Conservation (phyloP, 2,329 filamentous ascomycete species). For the Albophoma yamanashiensis region DNA sequence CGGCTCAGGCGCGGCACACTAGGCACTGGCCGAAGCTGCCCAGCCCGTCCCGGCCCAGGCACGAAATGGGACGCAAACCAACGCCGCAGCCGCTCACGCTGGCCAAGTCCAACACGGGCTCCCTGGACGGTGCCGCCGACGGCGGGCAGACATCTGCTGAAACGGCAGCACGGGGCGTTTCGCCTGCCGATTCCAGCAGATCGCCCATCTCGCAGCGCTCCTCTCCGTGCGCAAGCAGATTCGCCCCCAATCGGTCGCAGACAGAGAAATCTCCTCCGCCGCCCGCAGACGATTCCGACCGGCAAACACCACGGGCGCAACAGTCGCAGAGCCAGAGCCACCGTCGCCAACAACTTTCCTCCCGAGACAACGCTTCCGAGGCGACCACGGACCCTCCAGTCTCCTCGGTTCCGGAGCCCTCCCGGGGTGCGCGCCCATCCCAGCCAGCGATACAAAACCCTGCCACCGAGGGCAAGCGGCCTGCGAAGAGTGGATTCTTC, state of each 20-base stretch:
- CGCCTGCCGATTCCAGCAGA: conserved; percentile 25
- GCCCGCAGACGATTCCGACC: conserved; percentile 9
- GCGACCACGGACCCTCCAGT: conserved; percentile 11
- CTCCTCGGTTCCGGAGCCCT: conserved; percentile 14
- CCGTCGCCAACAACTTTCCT: conserved; percentile 12
- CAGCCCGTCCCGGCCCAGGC: background rate
- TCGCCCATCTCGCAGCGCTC: conserved; percentile 33
- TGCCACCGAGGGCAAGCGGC: conserved; percentile 27
- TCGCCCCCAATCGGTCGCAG: conserved; percentile 22
- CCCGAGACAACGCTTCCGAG: conserved; percentile 11
- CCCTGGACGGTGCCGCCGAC: conserved; percentile 17
- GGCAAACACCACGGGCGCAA: conserved; percentile 8
- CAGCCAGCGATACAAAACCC: conserved; percentile 11
- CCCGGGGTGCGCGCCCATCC: conserved; percentile 10
- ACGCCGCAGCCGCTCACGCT: conserved; percentile 48
- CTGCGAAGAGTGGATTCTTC: conserved; percentile 39
- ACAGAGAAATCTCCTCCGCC: conserved; percentile 8
- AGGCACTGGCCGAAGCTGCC: background rate
- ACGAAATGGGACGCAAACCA: conserved; percentile 45
- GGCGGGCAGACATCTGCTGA: conserved; percentile 17
- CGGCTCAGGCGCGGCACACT: background rate
- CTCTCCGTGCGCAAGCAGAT: conserved; percentile 31
- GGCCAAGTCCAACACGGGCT: conserved; percentile 24
- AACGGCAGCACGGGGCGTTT: conserved; percentile 14
- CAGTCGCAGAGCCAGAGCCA: background rate